Evolutionary conservation across 2,329 filamentous ascomycete species (phyloP), one percentile per base, ranked within the genome.

Genomic region (Leptographium wingfieldii): DNA sequence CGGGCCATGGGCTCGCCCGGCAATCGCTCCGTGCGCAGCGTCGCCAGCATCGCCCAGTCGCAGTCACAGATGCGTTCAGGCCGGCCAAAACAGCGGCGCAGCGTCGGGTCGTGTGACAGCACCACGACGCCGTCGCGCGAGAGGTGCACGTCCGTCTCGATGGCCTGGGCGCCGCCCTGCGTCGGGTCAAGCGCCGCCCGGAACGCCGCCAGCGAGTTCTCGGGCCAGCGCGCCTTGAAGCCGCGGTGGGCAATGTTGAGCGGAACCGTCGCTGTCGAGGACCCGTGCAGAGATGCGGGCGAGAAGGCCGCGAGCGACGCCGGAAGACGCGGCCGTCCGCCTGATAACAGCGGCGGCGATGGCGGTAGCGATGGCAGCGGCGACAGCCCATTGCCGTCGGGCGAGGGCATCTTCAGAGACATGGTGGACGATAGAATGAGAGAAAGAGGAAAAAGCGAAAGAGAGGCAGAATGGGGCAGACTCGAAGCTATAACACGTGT

Each of bases 81-180:
- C n/a, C 83, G 74, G 14, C 91, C 91, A 69, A 88, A 96, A 72
- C 90, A 95, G 55, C 92, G 82, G 71, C 88, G 85, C 40, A 96
- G 76, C 3, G 82, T 85, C 6, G 81, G 75, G 69, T 96, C 92
- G 83, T 95, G 91, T 54, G 87, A 90, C 49, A 97, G 74, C 11
- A 97, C 89, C 0, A 95, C 87, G 0, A 95, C 85, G 7, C 86
- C 85, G 68, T 97, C 92, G 63, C 80, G 83, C 16, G 89, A 86
- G 40, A 96, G 73, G 70, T 95, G 92, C 10, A 96, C 73, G 68
- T 97, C 92, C 22, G 90, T 95, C 74, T 97, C 92, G 33, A 97
- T 76, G 0, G 87, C 92, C 67, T 95, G 83, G 0, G 88, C 69
- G 4, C 63, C 67, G 4, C 55, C 59, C n/a, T n/a, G 48, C 19